A percentile compares a stretch with the other conserved stretches of the same genome.
These are phyloP conservation scores for Fusarium abutilonis DNA, from an alignment of 2,329 filamentous ascomycete genomes.

Conservation along the genomic window DNA sequence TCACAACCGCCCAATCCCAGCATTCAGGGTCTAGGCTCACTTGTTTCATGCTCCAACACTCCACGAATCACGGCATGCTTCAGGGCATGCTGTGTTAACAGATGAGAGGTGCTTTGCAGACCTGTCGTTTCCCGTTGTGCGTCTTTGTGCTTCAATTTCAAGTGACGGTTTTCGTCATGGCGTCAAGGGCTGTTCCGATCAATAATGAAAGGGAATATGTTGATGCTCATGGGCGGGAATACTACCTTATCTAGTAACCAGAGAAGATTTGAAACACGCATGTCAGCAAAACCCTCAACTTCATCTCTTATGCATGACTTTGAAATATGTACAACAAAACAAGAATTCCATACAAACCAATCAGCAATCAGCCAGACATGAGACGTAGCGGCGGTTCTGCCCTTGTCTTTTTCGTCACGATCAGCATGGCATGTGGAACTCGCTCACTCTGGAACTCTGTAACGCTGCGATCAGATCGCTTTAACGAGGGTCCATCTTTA, in stretches of 20 bases:
- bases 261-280: constrained; percentile 21
- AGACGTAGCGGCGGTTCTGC: constrained; percentile 35
- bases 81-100: not conserved
- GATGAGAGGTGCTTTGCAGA: constrained; percentile 15
- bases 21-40: constrained; percentile 41
- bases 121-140: constrained; percentile 16
- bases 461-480: constrained; percentile 30
- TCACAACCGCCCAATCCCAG: constrained; percentile 39
- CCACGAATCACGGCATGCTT: constrained; percentile 36
- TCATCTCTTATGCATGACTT: constrained; percentile 31
- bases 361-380: constrained; percentile 3
- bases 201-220: not conserved
- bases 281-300: constrained; percentile 24
- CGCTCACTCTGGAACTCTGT: constrained; percentile 25
- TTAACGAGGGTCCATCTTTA: constrained; percentile 8
- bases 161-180: constrained; percentile 7
- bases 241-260: too few relatives aligned
- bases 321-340: constrained; percentile 4
- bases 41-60: constrained; percentile 42
- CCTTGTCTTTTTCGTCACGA: constrained; percentile 34
- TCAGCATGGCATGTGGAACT: constrained; percentile 35
- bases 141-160: constrained; percentile 27
- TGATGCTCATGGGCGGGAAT: constrained; percentile 5
- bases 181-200: not conserved
- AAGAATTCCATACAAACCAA: constrained; percentile 19